Percentiles rank a stretch among this genome's conserved stretches.
These are phyloP conservation scores for Petasospora fabianii DNA, from an alignment of 1,139 yeast species.

Conservation along the genomic window DNA sequence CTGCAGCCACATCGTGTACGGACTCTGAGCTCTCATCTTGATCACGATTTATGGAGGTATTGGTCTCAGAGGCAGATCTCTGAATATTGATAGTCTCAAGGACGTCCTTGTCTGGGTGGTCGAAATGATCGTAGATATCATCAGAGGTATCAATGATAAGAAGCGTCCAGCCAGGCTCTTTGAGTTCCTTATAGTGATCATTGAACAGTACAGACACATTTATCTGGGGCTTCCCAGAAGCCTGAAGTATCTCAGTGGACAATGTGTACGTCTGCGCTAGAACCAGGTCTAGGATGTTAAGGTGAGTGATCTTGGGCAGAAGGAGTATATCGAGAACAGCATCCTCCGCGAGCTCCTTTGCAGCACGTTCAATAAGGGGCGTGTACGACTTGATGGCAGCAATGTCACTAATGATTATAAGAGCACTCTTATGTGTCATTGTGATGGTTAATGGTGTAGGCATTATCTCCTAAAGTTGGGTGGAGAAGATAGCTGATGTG, in stretches of 20 bases:
- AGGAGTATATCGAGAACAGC: slow-evolving; percentile 21
- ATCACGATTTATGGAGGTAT: slow-evolving; percentile 7
- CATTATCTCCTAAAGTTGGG: not conserved
- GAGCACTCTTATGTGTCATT: slow-evolving; percentile 8
- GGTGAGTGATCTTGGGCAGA: slow-evolving; percentile 13
- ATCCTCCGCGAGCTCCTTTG: slow-evolving; percentile 8
- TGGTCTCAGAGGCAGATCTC: slow-evolving; percentile 7
- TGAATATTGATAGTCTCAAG: slow-evolving; percentile 13
- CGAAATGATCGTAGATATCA: slow-evolving; percentile 10
- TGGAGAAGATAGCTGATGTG: not conserved
- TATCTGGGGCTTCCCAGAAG: slow-evolving; percentile 10
- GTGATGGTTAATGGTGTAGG: not conserved
- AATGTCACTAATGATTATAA: slow-evolving; percentile 19
- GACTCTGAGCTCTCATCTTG: slow-evolving; percentile 23
- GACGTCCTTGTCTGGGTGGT: slow-evolving; percentile 11
- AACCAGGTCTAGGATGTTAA: slow-evolving; percentile 20
- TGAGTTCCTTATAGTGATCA: slow-evolving; percentile 20
- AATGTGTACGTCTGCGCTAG: slow-evolving; percentile 23
- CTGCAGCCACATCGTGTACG: slow-evolving; percentile 45
- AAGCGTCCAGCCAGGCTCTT: slow-evolving; percentile 20
- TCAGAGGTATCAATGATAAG: slow-evolving; percentile 17
- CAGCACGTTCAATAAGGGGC: slow-evolving; percentile 20
- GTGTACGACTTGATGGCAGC: slow-evolving; percentile 17
- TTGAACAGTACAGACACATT: slow-evolving; percentile 22
- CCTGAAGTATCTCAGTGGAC: slow-evolving; percentile 14